Conservation (phyloP, 2,329 filamentous ascomycete genomes). For the Dactylellina haptotyla region DNA sequence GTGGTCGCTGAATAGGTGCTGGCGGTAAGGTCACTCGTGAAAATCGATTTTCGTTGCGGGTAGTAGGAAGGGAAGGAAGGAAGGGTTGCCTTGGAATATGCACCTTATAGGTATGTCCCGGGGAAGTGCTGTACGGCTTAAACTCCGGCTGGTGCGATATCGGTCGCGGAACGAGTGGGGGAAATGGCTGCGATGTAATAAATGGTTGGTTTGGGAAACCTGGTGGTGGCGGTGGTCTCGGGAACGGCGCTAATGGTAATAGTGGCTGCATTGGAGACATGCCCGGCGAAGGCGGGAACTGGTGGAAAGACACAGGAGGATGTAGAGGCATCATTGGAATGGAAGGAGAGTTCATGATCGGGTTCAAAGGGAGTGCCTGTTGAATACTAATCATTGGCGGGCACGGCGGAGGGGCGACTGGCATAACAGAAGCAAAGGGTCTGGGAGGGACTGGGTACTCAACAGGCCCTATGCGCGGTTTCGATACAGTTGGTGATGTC, state of each 20-base stretch:
- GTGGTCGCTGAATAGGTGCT: too few relatives aligned
- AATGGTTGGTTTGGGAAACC: not conserved
- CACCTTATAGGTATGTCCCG: not conserved
- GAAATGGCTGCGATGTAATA: not conserved
- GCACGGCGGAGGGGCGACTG: not conserved
- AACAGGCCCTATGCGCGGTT: not conserved
- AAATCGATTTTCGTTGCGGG: too few relatives aligned
- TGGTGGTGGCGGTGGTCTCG: not conserved
- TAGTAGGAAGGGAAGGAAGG: too few relatives aligned
- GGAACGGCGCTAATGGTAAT: not conserved
- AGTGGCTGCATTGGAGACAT: not conserved
- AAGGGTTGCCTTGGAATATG: too few relatives aligned
- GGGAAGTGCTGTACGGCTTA: not conserved
- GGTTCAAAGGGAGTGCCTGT: too few relatives aligned
- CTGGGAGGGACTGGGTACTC: not conserved
- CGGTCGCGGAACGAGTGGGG: not conserved
- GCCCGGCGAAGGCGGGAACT: not conserved
- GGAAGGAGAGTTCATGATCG: too few relatives aligned
- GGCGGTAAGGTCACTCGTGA: too few relatives aligned
- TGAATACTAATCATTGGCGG: not conserved
- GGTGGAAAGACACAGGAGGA: not conserved
- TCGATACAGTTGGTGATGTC: slow-evolving; percentile 12
- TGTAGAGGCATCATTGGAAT: not conserved
- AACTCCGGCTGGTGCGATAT: not conserved
- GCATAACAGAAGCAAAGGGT: not conserved